phyloP scores from a whole-genome alignment of 148 eudicot species.

The Dianthus caryophyllus region DNA sequence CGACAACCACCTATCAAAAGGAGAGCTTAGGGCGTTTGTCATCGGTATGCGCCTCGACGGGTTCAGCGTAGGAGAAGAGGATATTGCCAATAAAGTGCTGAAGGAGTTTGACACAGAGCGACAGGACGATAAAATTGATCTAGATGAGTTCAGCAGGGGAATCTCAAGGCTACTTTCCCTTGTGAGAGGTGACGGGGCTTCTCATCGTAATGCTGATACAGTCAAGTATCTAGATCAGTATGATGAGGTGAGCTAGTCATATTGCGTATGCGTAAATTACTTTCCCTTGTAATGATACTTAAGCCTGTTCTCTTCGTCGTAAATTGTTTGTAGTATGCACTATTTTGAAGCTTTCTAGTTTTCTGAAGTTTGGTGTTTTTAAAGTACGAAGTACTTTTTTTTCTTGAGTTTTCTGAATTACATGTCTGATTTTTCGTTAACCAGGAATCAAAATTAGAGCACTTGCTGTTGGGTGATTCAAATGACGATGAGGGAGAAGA shows the following conservation, averaged over 20 bases:
- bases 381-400: slow-evolving; percentile 69
- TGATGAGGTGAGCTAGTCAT: slow-evolving; percentile 49
- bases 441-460: slow-evolving; percentile 67
- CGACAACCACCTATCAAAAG: slow-evolving; percentile 37
- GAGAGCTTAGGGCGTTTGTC: slow-evolving; percentile 67
- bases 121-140: slow-evolving; percentile 34
- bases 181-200: slow-evolving; percentile 27
- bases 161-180: slow-evolving; percentile 50
- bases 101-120: slow-evolving; percentile 55
- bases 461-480: slow-evolving; percentile 52
- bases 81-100: slow-evolving; percentile 52
- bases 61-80: slow-evolving; percentile 40
- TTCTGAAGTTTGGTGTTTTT: slow-evolving; percentile 70
- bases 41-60: slow-evolving; percentile 63
- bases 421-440: too few species aligned
- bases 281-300: slow-evolving; percentile 52
- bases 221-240: slow-evolving; percentile 32
- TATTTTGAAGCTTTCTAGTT: slow-evolving; percentile 76
- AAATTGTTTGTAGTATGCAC: slow-evolving; percentile 87
- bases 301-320: too few species aligned
- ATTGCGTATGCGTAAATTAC: not conserved
- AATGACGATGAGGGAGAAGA: slow-evolving; percentile 45
- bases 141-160: slow-evolving; percentile 53
- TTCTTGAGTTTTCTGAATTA: too few species aligned
- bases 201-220: slow-evolving; percentile 26